phyloP scores from a whole-genome alignment of 345 rosid species.

The Clarkia xantiana region DNA sequence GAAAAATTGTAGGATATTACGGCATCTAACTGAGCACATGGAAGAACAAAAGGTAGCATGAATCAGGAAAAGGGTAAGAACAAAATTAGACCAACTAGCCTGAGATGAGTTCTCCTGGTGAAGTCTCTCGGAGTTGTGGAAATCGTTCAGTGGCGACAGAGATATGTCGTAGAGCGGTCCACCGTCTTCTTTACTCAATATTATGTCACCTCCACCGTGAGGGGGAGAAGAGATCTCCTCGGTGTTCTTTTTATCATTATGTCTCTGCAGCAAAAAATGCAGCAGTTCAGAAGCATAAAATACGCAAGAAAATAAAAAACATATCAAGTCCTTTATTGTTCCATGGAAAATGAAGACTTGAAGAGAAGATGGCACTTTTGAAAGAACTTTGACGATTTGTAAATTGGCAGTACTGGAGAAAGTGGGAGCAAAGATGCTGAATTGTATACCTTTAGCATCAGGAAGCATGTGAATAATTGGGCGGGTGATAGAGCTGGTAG shows the following conservation, averaged over 20 bases:
- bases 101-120: conserved; percentile 33
- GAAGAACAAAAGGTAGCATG: background rate
- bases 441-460: conserved; percentile 55
- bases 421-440: too few relatives aligned
- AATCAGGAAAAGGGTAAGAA: too few relatives aligned
- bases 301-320: too few relatives aligned
- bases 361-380: too few relatives aligned
- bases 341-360: too few relatives aligned
- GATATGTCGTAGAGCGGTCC: conserved; percentile 35
- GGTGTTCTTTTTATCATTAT: conserved; percentile 17
- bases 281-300: too few relatives aligned
- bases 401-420: too few relatives aligned
- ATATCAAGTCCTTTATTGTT: too few relatives aligned
- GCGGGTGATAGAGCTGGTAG: conserved; percentile 53
- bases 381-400: too few relatives aligned
- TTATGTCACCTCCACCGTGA: conserved; percentile 34
- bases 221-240: conserved; percentile 21
- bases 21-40: background rate
- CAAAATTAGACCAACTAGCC: conserved; percentile 25
- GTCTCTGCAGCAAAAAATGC: conserved; percentile 19
- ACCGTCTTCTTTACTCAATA: conserved; percentile 26
- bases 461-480: conserved; percentile 76
- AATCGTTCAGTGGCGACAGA: conserved; percentile 59
- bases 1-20: background rate
- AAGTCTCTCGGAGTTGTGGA: conserved; percentile 60